Evolutionary conservation across 805 yeast genomes (phyloP).

Genomic region (Wickerhamiella galacta): DNA sequence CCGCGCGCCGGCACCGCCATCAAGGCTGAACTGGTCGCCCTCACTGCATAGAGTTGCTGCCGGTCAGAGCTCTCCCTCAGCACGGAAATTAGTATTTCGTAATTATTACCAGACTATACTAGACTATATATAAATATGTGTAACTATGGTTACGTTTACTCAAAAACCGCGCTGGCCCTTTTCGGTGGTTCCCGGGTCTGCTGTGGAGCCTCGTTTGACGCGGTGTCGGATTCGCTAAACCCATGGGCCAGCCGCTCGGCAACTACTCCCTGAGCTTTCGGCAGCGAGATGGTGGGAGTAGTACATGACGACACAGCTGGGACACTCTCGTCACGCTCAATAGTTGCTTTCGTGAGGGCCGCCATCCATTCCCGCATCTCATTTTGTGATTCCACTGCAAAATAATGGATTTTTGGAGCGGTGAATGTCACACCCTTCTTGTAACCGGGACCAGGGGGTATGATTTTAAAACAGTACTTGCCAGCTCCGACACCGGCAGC

Average conservation of each 20-base stretch:
- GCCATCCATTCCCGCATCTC: slow-evolving; percentile 94
- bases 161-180: no score
- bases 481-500: slow-evolving; percentile 93
- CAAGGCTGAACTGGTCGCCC: slow-evolving; percentile 1
- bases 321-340: slow-evolving; percentile 81
- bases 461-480: slow-evolving; percentile 75
- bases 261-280: slow-evolving; percentile 71
- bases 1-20: slow-evolving; percentile 36
- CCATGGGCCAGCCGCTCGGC: slow-evolving; percentile 59
- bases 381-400: slow-evolving; percentile 81
- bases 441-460: slow-evolving; percentile 97
- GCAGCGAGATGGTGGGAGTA: slow-evolving; percentile 85
- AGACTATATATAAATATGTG: no score
- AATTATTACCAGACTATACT: no score
- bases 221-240: no score
- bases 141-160: no score
- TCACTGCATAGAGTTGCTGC: slow-evolving; percentile 2
- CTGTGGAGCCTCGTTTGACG: no score
- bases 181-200: no score
- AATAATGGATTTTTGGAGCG: slow-evolving; percentile 87
- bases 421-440: slow-evolving; percentile 91
- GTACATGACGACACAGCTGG: slow-evolving; percentile 87
- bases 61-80: no score
- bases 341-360: slow-evolving; percentile 87
- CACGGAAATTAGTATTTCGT: no score